Evolutionary conservation across 768 basidiomycete species (phyloP), one percentile per base, ranked within the genome.

Genomic region (Lactarius tabidus): DNA sequence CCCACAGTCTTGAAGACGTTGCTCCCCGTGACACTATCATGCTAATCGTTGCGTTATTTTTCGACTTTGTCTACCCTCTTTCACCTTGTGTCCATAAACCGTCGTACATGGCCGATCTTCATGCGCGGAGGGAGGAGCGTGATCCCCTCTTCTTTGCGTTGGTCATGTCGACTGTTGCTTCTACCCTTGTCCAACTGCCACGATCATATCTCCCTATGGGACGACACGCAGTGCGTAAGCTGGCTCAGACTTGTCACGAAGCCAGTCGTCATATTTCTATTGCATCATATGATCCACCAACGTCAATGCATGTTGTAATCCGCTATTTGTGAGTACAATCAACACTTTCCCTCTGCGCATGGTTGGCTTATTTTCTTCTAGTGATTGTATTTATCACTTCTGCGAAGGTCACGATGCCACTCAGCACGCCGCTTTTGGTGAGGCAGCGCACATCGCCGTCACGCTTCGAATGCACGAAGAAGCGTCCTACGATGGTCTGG

Each of bases 81-180:
- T 95, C 91, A 10, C 94, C 94, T 6, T 93, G 91, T 74, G 78
- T 97, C 52, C 95, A 97, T 78, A 90, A 90, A 72, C 92, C 92
- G 31, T 91, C 90, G 1, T 95, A 95, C 74, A 88, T 93, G 85
- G 88, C 90, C n/a, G 94, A 94, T 77, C 79, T 97, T 35, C 85
- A 88, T 67, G 79, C 85, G 0, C 84, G 84, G 51, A 77, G 91
- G 64, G 94, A 95, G 77, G 92, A 95, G 72, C 84, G 85, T 23
- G 91, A 95, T 71, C 92, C 93, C 31, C 84, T 95, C 43, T 96
- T 95, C 79, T 95, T 92, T 71, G 88, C 93, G 6, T 78, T 96
- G 33, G 90, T 97, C 68, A 90, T 95, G 87, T 90, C 88, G 17
- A 91, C 91, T 12, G 85, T 95, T 20, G 91, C 93, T 4, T 88